Percentiles rank a stretch among this genome's conserved stretches.
phyloP scores from a whole-genome alignment of 1,139 yeast genomes.

The Sugiyamaella castrensis region DNA sequence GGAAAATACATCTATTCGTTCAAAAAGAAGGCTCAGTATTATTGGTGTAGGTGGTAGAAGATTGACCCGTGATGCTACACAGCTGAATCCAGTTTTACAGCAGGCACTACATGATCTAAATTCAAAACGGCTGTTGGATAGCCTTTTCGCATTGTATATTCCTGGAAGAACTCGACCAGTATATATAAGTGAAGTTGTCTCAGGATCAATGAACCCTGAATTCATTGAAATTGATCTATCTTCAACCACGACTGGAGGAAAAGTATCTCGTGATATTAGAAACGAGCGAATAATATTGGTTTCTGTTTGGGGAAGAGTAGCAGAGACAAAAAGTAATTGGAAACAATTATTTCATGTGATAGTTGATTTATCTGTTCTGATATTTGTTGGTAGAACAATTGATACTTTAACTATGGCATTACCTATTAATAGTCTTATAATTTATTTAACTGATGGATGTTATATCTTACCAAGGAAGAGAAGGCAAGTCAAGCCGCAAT shows the following conservation, averaged over 20 bases:
- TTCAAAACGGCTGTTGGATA: constrained; percentile 34
- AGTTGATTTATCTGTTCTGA: constrained; percentile 22
- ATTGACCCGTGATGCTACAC: constrained; percentile 7
- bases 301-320: constrained; percentile 20
- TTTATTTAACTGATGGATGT: constrained; percentile 42
- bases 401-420: constrained; percentile 23
- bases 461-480: constrained; percentile 28
- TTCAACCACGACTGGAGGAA: neutral
- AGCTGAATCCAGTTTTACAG: constrained; percentile 10
- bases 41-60: constrained; percentile 4
- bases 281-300: constrained; percentile 17
- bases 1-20: neutral
- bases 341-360: constrained; percentile 11
- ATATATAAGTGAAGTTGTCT: constrained; percentile 42
- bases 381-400: constrained; percentile 27
- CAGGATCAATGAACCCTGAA: constrained; percentile 37
- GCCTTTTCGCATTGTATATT: constrained; percentile 40
- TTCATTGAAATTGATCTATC: constrained; percentile 36
- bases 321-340: constrained; percentile 15
- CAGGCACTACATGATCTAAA: constrained; percentile 9
- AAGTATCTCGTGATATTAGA: constrained; percentile 9
- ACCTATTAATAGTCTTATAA: constrained; percentile 36
- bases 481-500: neutral
- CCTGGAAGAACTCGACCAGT: constrained; percentile 37
- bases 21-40: neutral